These are phyloP conservation scores for Phytophthora nicotianae DNA, from an alignment of 352 stramenopile genomes.

Conservation along the genomic window DNA sequence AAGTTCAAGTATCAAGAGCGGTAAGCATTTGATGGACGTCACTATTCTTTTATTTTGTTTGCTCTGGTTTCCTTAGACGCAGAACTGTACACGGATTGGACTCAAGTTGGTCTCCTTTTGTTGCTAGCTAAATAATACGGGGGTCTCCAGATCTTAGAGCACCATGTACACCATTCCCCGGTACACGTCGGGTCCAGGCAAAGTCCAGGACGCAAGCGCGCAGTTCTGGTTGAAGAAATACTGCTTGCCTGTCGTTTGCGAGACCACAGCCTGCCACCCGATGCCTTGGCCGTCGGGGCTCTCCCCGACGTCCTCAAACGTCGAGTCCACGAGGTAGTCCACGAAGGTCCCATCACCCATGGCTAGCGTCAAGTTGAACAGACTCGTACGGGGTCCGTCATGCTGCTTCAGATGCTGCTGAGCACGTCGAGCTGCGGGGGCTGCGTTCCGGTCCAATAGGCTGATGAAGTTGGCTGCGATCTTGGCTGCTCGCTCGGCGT, in stretches of 20 bases:
- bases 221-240: constrained; percentile 87
- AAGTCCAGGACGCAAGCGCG: constrained; percentile 77
- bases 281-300: constrained; percentile 40
- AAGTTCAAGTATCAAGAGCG: neutral
- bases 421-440: constrained; percentile 35
- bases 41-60: constrained; percentile 31
- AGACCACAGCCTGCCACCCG: constrained; percentile 75
- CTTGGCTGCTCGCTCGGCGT: constrained; percentile 57
- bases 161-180: constrained; percentile 74
- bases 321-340: constrained; percentile 69
- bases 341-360: constrained; percentile 75
- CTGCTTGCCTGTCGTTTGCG: constrained; percentile 74
- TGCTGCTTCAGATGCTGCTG: constrained; percentile 38
- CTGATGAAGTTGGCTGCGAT: constrained; percentile 66
- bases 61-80: constrained; percentile 39
- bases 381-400: constrained; percentile 33
- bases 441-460: constrained; percentile 44
- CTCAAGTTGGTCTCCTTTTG: constrained; percentile 32
- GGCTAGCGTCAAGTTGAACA: constrained; percentile 60
- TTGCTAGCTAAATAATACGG: constrained; percentile 49
- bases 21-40: constrained; percentile 17
- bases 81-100: constrained; percentile 34
- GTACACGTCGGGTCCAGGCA: constrained; percentile 64
- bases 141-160: constrained; percentile 46
- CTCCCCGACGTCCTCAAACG: constrained; percentile 58